phyloP scores from a whole-genome alignment of 108 stramenopile genomes.

The Ochromonas danica region DNA sequence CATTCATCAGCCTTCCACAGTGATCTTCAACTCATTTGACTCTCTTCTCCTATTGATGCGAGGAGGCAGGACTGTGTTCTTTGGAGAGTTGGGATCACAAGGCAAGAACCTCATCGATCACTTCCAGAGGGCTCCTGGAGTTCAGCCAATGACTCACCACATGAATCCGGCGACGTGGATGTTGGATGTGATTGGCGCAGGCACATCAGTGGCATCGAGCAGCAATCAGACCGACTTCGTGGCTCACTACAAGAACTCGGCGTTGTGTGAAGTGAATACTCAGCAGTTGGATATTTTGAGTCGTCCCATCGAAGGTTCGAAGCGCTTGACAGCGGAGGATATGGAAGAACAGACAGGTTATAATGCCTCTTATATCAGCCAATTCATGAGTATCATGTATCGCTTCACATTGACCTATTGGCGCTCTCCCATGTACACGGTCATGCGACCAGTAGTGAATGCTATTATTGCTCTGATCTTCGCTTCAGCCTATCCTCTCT shows the following conservation, averaged over 20 bases:
- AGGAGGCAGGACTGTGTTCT: constrained; percentile 76
- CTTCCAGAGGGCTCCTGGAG: constrained; percentile 52
- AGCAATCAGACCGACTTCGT: neutral
- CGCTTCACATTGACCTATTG: constrained; percentile 58
- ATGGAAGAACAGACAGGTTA: neutral
- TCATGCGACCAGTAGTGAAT: constrained; percentile 39
- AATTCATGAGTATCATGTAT: neutral
- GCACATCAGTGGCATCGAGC: too few relatives aligned
- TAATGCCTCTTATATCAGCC: constrained; percentile 10
- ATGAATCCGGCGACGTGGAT: constrained; percentile 39
- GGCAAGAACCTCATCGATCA: constrained; percentile 61
- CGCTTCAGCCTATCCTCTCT: neutral
- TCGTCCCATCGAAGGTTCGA: neutral
- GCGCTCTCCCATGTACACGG: constrained; percentile 58
- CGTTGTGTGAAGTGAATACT: neutral
- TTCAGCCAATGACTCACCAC: neutral
- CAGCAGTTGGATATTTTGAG: neutral
- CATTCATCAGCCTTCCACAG: constrained; percentile 54
- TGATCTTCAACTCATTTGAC: constrained; percentile 45
- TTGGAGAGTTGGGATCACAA: constrained; percentile 46
- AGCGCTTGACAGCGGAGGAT: neutral
- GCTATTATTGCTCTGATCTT: neutral
- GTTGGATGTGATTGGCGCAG: constrained; percentile 42
- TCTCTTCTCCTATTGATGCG: constrained; percentile 56
- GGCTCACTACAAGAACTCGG: neutral